These are phyloP conservation scores for Stephania yunnanensis DNA, from an alignment of 164 flowering plant species.

Conservation along the genomic window DNA sequence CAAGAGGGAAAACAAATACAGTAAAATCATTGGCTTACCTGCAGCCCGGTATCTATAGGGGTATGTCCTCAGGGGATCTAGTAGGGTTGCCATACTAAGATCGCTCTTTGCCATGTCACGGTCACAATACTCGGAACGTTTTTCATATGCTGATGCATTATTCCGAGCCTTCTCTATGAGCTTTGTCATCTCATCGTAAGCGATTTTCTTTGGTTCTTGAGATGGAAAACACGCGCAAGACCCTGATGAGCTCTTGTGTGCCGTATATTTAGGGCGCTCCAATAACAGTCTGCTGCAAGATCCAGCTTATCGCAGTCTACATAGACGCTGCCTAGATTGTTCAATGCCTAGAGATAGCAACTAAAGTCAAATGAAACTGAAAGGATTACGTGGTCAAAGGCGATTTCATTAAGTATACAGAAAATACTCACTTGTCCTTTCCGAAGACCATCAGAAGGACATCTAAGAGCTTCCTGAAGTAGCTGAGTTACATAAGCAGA, in stretches of 20 bases:
- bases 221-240: conserved; percentile 81
- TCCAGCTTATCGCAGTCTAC: conserved; percentile 86
- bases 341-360: conserved; percentile 60
- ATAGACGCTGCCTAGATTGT: conserved; percentile 86
- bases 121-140: conserved; percentile 95
- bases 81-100: conserved; percentile 68
- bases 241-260: conserved; percentile 98
- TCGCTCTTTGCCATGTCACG: conserved; percentile 83
- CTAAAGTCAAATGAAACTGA: conserved; percentile 1
- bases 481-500: conserved; percentile 68
- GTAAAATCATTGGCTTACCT: conserved; percentile 33
- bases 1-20: background rate
- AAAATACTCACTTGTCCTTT: conserved; percentile 76
- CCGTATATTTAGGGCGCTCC: conserved; percentile 76
- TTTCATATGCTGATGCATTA: conserved; percentile 94
- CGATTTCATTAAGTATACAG: background rate
- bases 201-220: conserved; percentile 71
- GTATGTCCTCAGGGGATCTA: conserved; percentile 87
- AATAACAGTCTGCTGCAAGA: conserved; percentile 76
- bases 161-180: conserved; percentile 77
- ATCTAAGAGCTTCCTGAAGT: conserved; percentile 83
- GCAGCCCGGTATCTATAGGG: conserved; percentile 99
- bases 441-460: conserved; percentile 96
- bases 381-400: background rate
- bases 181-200: conserved; percentile 97